These are phyloP conservation scores for Cercospora berteroae DNA, from an alignment of 2,329 filamentous ascomycete species.

Conservation along the genomic window DNA sequence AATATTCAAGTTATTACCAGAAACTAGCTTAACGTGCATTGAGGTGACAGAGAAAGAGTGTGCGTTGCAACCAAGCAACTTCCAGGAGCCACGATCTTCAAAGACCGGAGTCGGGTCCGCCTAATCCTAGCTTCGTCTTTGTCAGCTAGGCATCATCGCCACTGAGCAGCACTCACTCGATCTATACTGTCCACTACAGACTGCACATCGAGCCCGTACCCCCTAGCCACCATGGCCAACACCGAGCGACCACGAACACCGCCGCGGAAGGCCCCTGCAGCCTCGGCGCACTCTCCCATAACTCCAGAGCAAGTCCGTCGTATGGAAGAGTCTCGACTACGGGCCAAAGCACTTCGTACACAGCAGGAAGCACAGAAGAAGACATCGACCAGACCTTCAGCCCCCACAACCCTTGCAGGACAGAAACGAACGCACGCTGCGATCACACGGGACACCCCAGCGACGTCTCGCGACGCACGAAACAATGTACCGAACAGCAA, in stretches of 20 bases:
- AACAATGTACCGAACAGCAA: conserved; percentile 40
- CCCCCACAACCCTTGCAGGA: conserved; percentile 46
- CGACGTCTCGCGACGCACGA: conserved; percentile 67
- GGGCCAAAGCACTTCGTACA: conserved; percentile 81
- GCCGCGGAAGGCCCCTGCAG: conserved; percentile 42
- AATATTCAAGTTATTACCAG: no score
- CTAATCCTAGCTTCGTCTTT: not conserved
- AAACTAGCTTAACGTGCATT: no score
- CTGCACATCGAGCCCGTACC: not conserved
- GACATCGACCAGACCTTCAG: conserved; percentile 23
- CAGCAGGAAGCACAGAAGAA: conserved; percentile 62
- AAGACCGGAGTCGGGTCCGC: not conserved
- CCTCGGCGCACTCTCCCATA: conserved; percentile 46
- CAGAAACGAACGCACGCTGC: conserved; percentile 71
- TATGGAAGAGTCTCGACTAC: conserved; percentile 79
- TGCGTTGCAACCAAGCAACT: no score
- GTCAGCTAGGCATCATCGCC: conserved; percentile 10
- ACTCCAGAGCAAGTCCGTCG: conserved; percentile 61
- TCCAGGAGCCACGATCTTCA: not conserved
- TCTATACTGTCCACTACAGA: not conserved
- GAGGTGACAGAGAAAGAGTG: not conserved
- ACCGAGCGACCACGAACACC: conserved; percentile 50
- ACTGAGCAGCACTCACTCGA: not conserved
- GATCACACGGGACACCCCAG: conserved; percentile 53
- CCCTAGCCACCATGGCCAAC: conserved; percentile 31